Evolutionary conservation across 169 alveolate species (phyloP), one percentile per base, ranked within the genome.

Genomic region (Eimeria falciformis): DNA sequence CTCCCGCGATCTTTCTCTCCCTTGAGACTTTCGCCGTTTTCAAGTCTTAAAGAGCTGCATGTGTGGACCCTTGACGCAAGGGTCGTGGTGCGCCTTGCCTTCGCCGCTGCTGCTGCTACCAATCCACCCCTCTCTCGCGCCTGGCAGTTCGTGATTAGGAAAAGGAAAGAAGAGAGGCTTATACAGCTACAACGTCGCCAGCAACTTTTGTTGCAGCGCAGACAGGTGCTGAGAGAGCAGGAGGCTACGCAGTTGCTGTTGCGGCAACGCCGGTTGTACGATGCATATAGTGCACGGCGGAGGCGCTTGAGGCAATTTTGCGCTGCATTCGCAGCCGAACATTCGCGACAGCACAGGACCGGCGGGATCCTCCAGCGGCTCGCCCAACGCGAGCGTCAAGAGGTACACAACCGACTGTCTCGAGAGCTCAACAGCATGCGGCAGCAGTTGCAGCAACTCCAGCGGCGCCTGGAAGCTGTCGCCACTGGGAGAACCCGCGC

Each of bases 401-500:
- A 81, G 89, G 37, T 56, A 11, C 89, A 56, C 5, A 81, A 56
- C n/a, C 89, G 89, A 6, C 89, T 81, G n/a, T 25, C 89, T 33
- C 73, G 89, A 23, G 89, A 81, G 65, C 45, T 81, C 56, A 23
- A 21, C 56, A 29, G 89, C 25, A 53, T 81, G 89, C 89, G 89
- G n/a, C 89, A 81, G 77, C 75, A 81, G 25, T 75, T 81, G 33
- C 89, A 81, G 56, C 89, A 81, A 75, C 77, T 81, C 11, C 89
- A 81, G 77, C 43, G 89, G 47, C 89, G 89, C 55, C 89, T 81
- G 55, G 89, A 81, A 43, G 89, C 89, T 50, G 53, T 55, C 14
- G 56, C 89, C 45, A 81, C 50, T 53, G 29, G 27, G 50, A 37
- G 75, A 71, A 53, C 43, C 27, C 21, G 37, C 37, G 58, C 89